Conservation (phyloP, 2,329 filamentous ascomycete species). For the Colletotrichum sp. region DNA sequence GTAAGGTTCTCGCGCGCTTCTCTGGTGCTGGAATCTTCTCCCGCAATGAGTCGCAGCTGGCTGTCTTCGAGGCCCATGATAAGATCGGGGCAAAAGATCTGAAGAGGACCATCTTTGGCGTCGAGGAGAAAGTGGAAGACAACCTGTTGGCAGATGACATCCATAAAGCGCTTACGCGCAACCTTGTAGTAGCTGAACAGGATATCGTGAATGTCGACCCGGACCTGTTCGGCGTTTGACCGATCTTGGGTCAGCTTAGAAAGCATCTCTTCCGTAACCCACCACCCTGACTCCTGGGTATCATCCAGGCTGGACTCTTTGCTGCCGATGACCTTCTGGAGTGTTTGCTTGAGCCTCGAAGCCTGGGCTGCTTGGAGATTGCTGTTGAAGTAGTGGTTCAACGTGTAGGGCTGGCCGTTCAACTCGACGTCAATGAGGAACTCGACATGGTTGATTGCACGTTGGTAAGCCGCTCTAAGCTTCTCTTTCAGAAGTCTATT, state of each 20-base stretch:
- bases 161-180: constrained; percentile 65
- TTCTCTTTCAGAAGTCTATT: constrained; percentile 46
- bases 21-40: constrained; percentile 49
- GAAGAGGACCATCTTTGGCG: constrained; percentile 54
- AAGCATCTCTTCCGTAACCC: constrained; percentile 5
- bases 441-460: constrained; percentile 50
- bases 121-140: constrained; percentile 58
- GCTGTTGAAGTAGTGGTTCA: constrained; percentile 58
- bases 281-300: not conserved
- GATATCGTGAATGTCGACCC: constrained; percentile 64
- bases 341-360: not conserved
- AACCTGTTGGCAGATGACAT: constrained; percentile 65
- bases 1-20: not conserved
- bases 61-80: constrained; percentile 51
- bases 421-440: constrained; percentile 61
- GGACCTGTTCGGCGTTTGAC: constrained; percentile 26
- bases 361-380: constrained; percentile 31
- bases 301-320: not conserved
- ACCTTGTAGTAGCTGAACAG: constrained; percentile 68
- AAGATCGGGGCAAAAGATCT: constrained; percentile 55
- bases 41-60: constrained; percentile 61
- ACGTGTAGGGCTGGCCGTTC: constrained; percentile 48
- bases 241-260: constrained; percentile 20
- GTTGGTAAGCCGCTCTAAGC: constrained; percentile 48
- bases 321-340: not conserved